A percentile compares a stretch with the other conserved stretches of the same genome.
These are phyloP conservation scores for Sindora glabra DNA, from an alignment of 306 rosid genomes.

Conservation along the genomic window DNA sequence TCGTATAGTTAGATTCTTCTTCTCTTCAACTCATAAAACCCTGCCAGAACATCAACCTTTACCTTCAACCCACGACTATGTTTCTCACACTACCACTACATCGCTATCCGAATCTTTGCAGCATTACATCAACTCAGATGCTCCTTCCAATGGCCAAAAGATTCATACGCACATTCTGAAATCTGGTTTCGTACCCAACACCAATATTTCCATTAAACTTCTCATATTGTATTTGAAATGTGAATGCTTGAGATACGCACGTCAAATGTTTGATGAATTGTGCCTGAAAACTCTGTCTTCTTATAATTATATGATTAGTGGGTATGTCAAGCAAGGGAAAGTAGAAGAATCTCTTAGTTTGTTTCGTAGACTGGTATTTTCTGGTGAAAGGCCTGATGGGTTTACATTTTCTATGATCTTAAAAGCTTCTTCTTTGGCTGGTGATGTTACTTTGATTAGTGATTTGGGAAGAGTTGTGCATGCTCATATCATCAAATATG, in stretches of 20 bases:
- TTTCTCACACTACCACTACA: conserved; percentile 24
- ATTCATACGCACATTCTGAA: conserved; percentile 69
- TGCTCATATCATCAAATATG: conserved; percentile 55
- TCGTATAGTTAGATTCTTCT: conserved; percentile 1
- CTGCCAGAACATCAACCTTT: conserved; percentile 2
- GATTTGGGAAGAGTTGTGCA: conserved; percentile 64
- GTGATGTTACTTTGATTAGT: conserved; percentile 8
- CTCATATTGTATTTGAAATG: conserved; percentile 60
- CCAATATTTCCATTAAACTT: conserved; percentile 69
- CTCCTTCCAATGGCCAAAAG: conserved; percentile 64
- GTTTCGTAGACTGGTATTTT: conserved; percentile 39
- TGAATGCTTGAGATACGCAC: conserved; percentile 50
- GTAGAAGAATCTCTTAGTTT: conserved; percentile 45
- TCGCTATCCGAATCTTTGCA: conserved; percentile 47
- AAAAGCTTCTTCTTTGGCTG: conserved; percentile 52
- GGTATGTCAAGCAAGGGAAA: conserved; percentile 49
- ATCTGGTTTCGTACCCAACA: conserved; percentile 66
- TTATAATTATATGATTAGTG: conserved; percentile 70
- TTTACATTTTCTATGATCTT: conserved; percentile 74
- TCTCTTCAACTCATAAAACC: conserved; percentile 2
- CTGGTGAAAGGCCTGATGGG: conserved; percentile 65
- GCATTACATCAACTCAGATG: conserved; percentile 59
- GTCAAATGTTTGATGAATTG: conserved; percentile 69
- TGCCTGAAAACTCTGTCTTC: conserved; percentile 51
- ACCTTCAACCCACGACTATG: conserved; percentile 15